phyloP scores from a whole-genome alignment of 176 grass and related monocot species.

The Phoenix roebelenii region DNA sequence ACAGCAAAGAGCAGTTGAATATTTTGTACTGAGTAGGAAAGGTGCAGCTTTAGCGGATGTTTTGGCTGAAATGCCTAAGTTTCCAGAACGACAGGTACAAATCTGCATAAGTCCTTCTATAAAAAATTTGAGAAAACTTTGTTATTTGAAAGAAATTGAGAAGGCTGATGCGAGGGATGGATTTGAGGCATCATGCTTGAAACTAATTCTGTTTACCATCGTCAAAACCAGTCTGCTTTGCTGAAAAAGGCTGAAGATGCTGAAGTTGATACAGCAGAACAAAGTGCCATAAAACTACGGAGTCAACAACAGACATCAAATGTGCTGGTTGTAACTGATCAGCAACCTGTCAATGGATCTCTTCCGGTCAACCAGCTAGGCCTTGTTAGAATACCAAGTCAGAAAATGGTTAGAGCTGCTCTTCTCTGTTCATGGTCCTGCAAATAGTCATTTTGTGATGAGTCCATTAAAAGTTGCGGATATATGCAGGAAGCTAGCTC shows the following conservation, averaged over 20 bases:
- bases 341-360: constrained; percentile 61
- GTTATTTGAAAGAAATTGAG: too few relatives aligned
- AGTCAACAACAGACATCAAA: constrained; percentile 89
- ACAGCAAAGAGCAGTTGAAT: constrained; percentile 95
- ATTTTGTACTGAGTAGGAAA: constrained; percentile 85
- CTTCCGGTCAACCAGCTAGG: constrained; percentile 46
- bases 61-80: constrained; percentile 97
- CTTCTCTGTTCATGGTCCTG: constrained; percentile 4
- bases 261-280: constrained; percentile 94
- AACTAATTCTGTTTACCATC: constrained; percentile 17
- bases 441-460: too few relatives aligned
- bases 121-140: too few relatives aligned
- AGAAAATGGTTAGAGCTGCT: constrained; percentile 43
- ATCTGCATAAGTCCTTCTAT: background rate
- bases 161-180: too few relatives aligned
- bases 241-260: constrained; percentile 97
- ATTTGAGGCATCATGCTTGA: too few relatives aligned
- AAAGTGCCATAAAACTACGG: constrained; percentile 92
- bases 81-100: constrained; percentile 88
- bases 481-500: constrained; percentile 46
- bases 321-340: constrained; percentile 74
- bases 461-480: constrained; percentile 18
- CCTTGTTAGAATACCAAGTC: constrained; percentile 85
- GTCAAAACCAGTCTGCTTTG: constrained; percentile 74
- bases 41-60: constrained; percentile 82